These are phyloP conservation scores for Solanum rostratum DNA, from an alignment of 257 asterid genomes.

Conservation along the genomic window DNA sequence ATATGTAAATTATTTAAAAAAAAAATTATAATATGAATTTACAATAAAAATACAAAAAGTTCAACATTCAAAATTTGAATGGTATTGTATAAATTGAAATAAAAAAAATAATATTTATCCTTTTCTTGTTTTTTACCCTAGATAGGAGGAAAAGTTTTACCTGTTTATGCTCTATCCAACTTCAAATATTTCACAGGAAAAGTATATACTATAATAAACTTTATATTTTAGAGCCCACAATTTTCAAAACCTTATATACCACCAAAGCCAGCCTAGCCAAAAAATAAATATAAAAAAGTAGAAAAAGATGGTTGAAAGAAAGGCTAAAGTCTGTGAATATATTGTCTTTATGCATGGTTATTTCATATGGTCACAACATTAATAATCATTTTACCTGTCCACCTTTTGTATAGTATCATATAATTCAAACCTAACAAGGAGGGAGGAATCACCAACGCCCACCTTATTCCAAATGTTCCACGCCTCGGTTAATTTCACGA, in stretches of 20 bases:
- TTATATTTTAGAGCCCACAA: not conserved
- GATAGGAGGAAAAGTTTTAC: not conserved
- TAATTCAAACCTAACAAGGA: not conserved
- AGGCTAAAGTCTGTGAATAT: conserved; percentile 7
- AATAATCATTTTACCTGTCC: not conserved
- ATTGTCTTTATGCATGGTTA: not conserved
- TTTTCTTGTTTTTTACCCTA: not conserved
- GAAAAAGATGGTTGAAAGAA: not conserved
- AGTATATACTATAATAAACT: not conserved
- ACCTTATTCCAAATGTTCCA: not conserved
- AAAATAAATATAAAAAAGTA: not conserved
- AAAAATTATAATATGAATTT: not conserved
- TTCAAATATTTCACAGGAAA: not conserved
- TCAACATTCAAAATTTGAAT: too few species aligned
- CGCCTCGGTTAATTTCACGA: too few species aligned
- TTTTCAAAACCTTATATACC: not conserved
- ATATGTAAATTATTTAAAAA: not conserved
- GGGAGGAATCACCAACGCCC: not conserved
- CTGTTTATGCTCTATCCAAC: not conserved
- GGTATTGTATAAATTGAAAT: not conserved
- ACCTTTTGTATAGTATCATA: not conserved
- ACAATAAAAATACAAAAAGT: not conserved
- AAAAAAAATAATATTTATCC: not conserved
- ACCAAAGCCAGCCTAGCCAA: not conserved
- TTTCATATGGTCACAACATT: not conserved